phyloP scores from a whole-genome alignment of 805 yeast genomes.

The Kluyveromyces dobzhanskii region DNA sequence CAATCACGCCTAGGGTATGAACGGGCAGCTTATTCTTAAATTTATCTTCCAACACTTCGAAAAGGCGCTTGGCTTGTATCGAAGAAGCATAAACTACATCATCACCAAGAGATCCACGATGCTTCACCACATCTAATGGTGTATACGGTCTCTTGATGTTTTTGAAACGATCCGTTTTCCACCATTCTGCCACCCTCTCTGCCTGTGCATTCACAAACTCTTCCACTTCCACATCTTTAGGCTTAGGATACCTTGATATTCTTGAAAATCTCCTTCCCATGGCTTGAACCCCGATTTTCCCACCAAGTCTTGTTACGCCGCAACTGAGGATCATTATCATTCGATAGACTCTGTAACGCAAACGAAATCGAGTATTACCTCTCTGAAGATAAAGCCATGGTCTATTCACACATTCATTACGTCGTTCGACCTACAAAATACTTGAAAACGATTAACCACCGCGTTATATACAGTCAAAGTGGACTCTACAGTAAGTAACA shows the following conservation, averaged over 20 bases:
- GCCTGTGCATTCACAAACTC: slow-evolving; percentile 28
- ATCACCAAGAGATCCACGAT: slow-evolving; percentile 41
- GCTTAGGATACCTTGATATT: slow-evolving; percentile 24
- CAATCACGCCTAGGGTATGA: slow-evolving; percentile 52
- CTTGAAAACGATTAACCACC: too few relatives aligned
- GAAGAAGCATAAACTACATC: slow-evolving; percentile 38
- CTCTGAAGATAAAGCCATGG: too few relatives aligned
- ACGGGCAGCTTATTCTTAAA: slow-evolving; percentile 38
- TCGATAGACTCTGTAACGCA: too few relatives aligned
- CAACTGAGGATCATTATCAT: background rate
- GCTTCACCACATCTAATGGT: slow-evolving; percentile 43
- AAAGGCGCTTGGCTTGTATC: slow-evolving; percentile 44
- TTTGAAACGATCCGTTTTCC: slow-evolving; percentile 39
- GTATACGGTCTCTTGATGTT: slow-evolving; percentile 44
- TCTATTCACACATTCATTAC: too few relatives aligned
- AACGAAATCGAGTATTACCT: too few relatives aligned
- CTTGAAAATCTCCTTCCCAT: background rate
- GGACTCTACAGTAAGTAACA: too few relatives aligned
- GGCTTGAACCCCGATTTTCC: background rate
- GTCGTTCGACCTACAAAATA: too few relatives aligned
- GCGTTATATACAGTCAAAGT: too few relatives aligned
- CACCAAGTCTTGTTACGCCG: background rate
- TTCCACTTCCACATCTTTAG: slow-evolving; percentile 26
- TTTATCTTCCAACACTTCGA: slow-evolving; percentile 35
- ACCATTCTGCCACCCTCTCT: slow-evolving; percentile 39